Evolutionary conservation across 2,329 filamentous ascomycete species (phyloP), one percentile per base, ranked within the genome.

Genomic region (Aureobasidium melanogenum): DNA sequence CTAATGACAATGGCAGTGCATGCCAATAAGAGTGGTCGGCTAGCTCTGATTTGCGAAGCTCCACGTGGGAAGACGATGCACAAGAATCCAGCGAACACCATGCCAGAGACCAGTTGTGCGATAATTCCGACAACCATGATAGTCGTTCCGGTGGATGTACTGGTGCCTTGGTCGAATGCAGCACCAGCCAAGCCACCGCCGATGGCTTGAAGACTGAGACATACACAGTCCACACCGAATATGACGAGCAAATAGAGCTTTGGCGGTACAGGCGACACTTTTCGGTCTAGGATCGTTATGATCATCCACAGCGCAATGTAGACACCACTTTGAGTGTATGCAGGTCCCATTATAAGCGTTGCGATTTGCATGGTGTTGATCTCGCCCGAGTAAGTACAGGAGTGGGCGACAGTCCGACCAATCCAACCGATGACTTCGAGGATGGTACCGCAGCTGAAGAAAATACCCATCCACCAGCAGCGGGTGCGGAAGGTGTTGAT

Each of bases 111-210:
- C 12, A 60, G 26, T 19, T 60, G 56, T 2, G 56, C 36, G 36
- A 60, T 60, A 46, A 60, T 60, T 6, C 56, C 56, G 2, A 60
- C 34, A 5, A 60, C 56, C 56, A 60, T 60, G 24, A 60, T 34
- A 8, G 56, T 51, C 10, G 56, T 60, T 12, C 56, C 56, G n/a
- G 56, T 32, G 6, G 44, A n/a, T 6, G 56, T 60, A 17, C 56
- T 60, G 12, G 44, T 60, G 12, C 56, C 56, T 30, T 41, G 24
- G 32, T 50, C 56, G 15, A 60, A 60, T 2, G 56, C 56, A 26
- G 56, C 56, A 41, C 56, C 56, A 3, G 56, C 46, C 26, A 60
- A 10, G 9, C 56, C 56, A 26, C 56, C 56, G 14, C 56, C 56
- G 26, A 60, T 60, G 1, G 56, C 56, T 26, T 60, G 56, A 1